These are phyloP conservation scores for Lecanoromycetidae sp. DNA, from an alignment of 2,329 filamentous ascomycete species.

Conservation along the genomic window DNA sequence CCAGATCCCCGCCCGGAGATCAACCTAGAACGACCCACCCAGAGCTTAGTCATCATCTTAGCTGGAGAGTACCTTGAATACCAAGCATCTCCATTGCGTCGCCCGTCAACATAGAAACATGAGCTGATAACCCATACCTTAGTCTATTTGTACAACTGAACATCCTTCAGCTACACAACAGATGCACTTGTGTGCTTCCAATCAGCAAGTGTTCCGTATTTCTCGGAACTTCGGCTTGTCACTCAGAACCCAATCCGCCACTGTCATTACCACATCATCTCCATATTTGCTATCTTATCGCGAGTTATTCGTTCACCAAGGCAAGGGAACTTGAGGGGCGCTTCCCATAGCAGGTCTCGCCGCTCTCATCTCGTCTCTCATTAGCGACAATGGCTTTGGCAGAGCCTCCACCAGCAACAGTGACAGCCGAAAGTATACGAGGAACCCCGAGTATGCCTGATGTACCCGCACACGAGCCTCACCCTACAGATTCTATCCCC, in stretches of 20 bases:
- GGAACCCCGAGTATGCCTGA: not conserved
- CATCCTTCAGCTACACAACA: no score
- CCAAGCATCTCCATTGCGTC: not conserved
- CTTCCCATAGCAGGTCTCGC: not conserved
- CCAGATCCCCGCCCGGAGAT: no score
- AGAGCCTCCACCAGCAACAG: not conserved
- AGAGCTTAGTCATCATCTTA: no score
- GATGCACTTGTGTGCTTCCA: not conserved
- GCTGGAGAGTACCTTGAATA: not conserved
- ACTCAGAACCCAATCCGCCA: not conserved
- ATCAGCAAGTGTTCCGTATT: not conserved
- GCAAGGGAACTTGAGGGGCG: not conserved
- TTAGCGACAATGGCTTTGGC: slow-evolving; percentile 3
- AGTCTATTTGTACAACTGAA: not conserved
- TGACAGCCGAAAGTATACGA: not conserved
- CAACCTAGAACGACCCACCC: no score
- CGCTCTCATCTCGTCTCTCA: not conserved
- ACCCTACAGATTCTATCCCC: not conserved
- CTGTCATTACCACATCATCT: not conserved
- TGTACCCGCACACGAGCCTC: not conserved
- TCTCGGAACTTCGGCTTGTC: not conserved
- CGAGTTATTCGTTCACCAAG: not conserved
- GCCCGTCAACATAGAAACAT: not conserved
- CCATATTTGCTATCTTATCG: not conserved
- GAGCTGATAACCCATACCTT: not conserved